Conservation (phyloP, 2,329 filamentous ascomycete genomes). For the Magnaporthiopsis rhizophila region DNA sequence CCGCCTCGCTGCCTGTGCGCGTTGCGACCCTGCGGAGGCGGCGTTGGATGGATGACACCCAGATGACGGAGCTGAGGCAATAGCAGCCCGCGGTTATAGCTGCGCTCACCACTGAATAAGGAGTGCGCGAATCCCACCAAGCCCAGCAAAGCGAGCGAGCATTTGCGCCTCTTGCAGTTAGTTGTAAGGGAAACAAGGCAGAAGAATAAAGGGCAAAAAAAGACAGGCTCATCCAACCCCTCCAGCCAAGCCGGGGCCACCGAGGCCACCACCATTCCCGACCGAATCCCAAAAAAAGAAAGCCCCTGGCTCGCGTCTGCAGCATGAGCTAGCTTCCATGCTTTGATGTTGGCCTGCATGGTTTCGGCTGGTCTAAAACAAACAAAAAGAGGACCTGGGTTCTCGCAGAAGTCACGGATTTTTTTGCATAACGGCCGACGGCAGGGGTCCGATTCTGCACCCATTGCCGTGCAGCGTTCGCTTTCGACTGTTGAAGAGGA, state of each 20-base stretch:
- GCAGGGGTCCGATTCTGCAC: not conserved
- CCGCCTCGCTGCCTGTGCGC: not conserved
- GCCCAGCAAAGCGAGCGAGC: not conserved
- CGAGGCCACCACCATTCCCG: not conserved
- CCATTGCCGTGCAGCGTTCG: not conserved
- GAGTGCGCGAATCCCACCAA: not conserved
- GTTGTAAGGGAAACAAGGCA: not conserved
- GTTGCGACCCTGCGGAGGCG: not conserved
- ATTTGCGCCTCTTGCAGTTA: not conserved
- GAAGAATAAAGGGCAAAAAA: not conserved
- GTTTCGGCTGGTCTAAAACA: not conserved
- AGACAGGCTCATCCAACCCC: not conserved
- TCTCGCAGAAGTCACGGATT: not conserved
- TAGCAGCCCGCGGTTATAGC: not conserved
- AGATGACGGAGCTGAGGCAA: not conserved
- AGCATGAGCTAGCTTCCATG: not conserved
- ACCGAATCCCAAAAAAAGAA: not conserved
- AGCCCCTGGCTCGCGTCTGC: not conserved
- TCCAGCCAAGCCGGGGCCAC: not conserved
- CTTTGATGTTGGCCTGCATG: not conserved
- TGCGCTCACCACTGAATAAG: not conserved
- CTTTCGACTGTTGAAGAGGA: not conserved
- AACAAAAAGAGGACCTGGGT: not conserved
- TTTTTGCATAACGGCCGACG: not conserved
- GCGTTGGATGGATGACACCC: not conserved